Conservation (phyloP, 345 rosid genomes). For the thale cress (Arabidopsis thaliana) region DNA sequence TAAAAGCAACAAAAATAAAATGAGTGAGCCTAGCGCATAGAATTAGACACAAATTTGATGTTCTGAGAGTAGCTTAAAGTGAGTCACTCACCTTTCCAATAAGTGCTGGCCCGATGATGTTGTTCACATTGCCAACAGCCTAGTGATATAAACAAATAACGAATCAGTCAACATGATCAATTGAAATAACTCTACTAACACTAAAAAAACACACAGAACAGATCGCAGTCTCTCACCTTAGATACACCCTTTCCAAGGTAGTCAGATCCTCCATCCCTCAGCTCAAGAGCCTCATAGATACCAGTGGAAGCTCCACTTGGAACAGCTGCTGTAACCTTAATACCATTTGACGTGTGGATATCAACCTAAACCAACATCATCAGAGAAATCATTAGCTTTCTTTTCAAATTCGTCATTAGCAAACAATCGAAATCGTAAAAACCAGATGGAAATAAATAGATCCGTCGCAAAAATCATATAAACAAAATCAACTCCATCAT, state of each 20-base stretch:
- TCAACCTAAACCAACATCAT: conserved; percentile 58
- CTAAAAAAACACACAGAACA: background rate
- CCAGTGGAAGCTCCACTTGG: conserved; percentile 99
- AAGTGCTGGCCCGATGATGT: conserved; percentile 83
- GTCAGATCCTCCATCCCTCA: conserved; percentile 97
- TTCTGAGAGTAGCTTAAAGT: background rate
- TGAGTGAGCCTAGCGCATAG: background rate
- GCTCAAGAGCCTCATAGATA: conserved; percentile 92
- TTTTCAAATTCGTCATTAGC: background rate
- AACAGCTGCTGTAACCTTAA: conserved; percentile 78
- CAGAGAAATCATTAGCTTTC: conserved; percentile 20
- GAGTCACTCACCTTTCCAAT: conserved; percentile 71
- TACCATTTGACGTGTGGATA: conserved; percentile 58
- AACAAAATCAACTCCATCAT: background rate
- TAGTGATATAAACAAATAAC: conserved; percentile 22
- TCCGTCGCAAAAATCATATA: conserved; percentile 1
- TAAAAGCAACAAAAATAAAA: background rate
- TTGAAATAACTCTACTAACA: background rate
- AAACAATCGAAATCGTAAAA: background rate
- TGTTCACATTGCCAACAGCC: conserved; percentile 88
- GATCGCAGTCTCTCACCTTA: conserved; percentile 53
- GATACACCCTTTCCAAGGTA: conserved; percentile 96
- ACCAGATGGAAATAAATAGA: conserved; percentile 6
- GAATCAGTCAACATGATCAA: conserved; percentile 3
- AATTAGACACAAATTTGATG: background rate